Base-by-base conservation (phyloP, 345 rosid species). In the Boechera stricta region DNA sequence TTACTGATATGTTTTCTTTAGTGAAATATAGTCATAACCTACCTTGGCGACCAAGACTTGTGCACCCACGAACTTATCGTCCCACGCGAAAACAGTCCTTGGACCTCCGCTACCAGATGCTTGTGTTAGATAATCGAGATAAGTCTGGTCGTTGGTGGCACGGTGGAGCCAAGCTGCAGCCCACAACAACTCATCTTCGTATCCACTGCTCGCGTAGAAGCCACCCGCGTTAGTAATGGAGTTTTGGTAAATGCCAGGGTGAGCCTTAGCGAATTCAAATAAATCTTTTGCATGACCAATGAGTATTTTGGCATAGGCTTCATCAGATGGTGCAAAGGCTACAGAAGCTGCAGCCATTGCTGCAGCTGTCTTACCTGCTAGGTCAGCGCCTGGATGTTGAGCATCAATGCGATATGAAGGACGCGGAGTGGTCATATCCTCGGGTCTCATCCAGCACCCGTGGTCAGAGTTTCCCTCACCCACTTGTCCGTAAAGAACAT, bases 141-240 rank as follows among this genome's bases (percentile, higher is more conserved):
- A 92, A 26, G 78, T 70, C 13, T 85, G 82, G 77, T 87, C 84
- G 78, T 71, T 84, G 4, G 99, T 91, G 74, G 99, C 98, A 68
- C 80, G 83, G 42, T 89, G 91, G 36, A 95, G 86, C 99, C 99
- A 95, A 72, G 99, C 91, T 49, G 99, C 98, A 0, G 93, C 98
- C 96, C 98, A 95, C 35, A 95, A 67, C 45, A 95, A 86, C 86
- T 95, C 98, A 75, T 95, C 99, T 91, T 76, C 71, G 4, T 60
- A 63, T 11, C 80, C 92, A 29, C 84, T 80, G 70, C 88, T 83
- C 38, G 79, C 3, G 64, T 88, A 88, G 76, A 82, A 86, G n/a
- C 73, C 51, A 24, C 63, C 79, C 6, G 79, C 88, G 0, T 2
- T 64, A 18, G 78, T 10, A 29, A 88, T 85, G 62, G 87, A 85